Evolutionary conservation across 2,329 filamentous ascomycete genomes (phyloP).

Genomic region (Cercospora janseana): DNA sequence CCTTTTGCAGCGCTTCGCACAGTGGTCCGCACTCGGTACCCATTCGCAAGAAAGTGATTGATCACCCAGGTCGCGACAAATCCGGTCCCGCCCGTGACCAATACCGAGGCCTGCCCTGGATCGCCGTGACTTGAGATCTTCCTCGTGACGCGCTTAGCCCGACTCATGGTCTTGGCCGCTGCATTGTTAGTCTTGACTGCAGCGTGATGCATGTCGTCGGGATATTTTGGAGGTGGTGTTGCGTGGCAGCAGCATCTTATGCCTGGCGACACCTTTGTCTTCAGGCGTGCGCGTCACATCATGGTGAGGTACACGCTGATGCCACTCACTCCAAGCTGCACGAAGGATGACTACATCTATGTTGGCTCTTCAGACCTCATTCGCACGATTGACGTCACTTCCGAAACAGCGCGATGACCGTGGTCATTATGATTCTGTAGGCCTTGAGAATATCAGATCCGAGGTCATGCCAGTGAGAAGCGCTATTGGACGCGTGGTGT

Average conservation of each 20-base stretch:
- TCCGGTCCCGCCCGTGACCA: constrained; percentile 35
- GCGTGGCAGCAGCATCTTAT: no score
- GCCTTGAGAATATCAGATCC: no score
- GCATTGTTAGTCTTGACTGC: not conserved
- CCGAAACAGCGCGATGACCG: not conserved
- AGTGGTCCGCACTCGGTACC: constrained; percentile 34
- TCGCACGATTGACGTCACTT: not conserved
- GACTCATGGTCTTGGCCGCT: not conserved
- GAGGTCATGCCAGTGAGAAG: no score
- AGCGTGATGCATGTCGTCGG: no score
- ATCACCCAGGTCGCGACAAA: constrained; percentile 33
- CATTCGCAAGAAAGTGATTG: constrained; percentile 29
- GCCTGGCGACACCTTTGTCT: no score
- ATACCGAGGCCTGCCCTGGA: constrained; percentile 11
- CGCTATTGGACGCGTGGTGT: no score
- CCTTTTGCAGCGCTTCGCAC: constrained; percentile 25
- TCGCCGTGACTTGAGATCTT: not conserved
- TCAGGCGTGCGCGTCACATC: no score
- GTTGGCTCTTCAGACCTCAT: no score
- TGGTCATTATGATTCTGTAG: not conserved
- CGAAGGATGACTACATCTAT: no score
- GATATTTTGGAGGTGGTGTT: not conserved
- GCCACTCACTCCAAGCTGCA: no score
- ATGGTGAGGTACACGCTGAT: no score
- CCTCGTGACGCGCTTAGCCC: not conserved